Percentiles rank a stretch among this genome's conserved stretches.
Conservation (phyloP, 768 basidiomycete species). For the Macrolepiota dolichaula region DNA sequence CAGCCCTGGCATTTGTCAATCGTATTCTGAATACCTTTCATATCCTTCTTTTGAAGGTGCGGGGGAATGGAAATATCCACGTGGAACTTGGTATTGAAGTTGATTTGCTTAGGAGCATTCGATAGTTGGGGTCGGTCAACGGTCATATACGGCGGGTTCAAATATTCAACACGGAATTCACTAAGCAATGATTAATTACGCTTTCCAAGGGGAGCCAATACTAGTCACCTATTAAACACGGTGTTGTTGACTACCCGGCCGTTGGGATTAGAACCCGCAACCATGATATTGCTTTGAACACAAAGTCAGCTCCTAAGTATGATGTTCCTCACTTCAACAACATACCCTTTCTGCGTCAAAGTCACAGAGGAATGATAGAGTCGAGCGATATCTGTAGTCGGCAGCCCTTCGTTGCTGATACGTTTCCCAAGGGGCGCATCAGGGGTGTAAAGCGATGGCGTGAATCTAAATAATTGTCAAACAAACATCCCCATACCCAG, state of each 20-base stretch:
- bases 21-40: conserved; percentile 25
- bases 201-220: no score
- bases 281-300: conserved; percentile 22
- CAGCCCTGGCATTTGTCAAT: background rate
- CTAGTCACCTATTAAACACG: conserved; percentile 21
- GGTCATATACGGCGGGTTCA: conserved; percentile 40
- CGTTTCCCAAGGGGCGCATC: conserved; percentile 36
- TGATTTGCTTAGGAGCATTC: conserved; percentile 32
- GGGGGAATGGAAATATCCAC: conserved; percentile 29
- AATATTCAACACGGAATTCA: conserved; percentile 41
- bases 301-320: background rate
- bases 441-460: conserved; percentile 48
- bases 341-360: conserved; percentile 50
- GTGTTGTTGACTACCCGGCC: conserved; percentile 23
- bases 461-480: conserved; percentile 18
- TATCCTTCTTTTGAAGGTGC: conserved; percentile 20
- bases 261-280: conserved; percentile 48
- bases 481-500: background rate
- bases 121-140: conserved; percentile 29
- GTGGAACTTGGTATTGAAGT: conserved; percentile 32
- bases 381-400: conserved; percentile 42
- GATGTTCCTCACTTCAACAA: conserved; percentile 2
- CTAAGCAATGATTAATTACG: conserved; percentile 8
- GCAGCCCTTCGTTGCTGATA: conserved; percentile 45
- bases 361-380: conserved; percentile 63